These are phyloP conservation scores for Goniomonas avonlea DNA, from an alignment of 78 protist genomes.

Conservation along the genomic window DNA sequence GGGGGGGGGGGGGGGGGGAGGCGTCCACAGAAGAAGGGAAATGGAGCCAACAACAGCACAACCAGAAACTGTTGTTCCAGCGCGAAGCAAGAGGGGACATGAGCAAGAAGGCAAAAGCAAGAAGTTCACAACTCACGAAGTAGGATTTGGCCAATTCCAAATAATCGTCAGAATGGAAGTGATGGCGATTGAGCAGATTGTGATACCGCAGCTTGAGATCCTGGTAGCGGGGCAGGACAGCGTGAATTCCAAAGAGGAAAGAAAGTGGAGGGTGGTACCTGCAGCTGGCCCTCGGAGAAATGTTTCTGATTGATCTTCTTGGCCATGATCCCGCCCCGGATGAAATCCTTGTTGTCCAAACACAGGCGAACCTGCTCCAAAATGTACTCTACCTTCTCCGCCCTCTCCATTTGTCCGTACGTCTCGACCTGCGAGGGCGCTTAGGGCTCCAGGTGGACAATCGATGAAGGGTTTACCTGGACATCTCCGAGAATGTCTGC, in stretches of 20 bases:
- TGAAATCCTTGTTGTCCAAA: constrained; percentile 58
- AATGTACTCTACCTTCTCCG: constrained; percentile 65
- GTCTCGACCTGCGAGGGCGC: constrained; percentile 74
- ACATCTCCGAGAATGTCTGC: constrained; percentile 58
- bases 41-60: too few relatives aligned
- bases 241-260: background rate
- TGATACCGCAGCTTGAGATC: constrained; percentile 21
- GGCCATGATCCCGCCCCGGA: constrained; percentile 49
- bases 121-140: too few relatives aligned
- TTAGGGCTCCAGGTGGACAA: too few relatives aligned
- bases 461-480: constrained; percentile 11
- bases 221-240: background rate
- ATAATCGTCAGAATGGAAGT: too few relatives aligned
- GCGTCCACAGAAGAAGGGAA: too few relatives aligned
- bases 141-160: constrained; percentile 55
- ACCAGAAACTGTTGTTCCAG: too few relatives aligned
- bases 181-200: background rate
- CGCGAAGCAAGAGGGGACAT: too few relatives aligned
- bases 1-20: too few relatives aligned
- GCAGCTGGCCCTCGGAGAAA: background rate
- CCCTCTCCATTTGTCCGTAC: constrained; percentile 65
- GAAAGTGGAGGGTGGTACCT: background rate
- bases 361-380: constrained; percentile 71
- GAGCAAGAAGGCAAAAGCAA: too few relatives aligned
- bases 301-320: constrained; percentile 33